Base-by-base conservation (phyloP, 2,329 filamentous ascomycete species). In the Endoconidiophora polonica region DNA sequence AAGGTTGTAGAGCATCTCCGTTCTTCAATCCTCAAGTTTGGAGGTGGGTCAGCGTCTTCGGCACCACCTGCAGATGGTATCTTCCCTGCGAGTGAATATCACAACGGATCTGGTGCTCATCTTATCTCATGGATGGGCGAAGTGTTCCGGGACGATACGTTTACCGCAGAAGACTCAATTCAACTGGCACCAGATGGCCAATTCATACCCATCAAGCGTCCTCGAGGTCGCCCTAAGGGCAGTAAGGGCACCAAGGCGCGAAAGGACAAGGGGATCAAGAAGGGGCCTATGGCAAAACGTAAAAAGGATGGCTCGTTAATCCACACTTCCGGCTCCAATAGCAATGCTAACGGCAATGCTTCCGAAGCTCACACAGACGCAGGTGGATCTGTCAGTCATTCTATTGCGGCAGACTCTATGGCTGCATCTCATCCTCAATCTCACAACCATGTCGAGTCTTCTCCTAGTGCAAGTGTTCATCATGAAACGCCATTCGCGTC, bases 121-220 rank as follows among this genome's bases (percentile, higher is more conserved):
- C 75, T 81, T 52, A 67, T 81, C 26, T 71, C 73, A 18, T 81
- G 77, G 76, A 62, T 80, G 42, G 66, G 74, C 10, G 77, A 81
- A 57, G 77, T 81, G 49, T 81, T 81, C 54, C 76, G 59, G 44
- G 54, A 18, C 29, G 52, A 50, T 26, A 45, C 23, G 59, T 52
- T 24, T 36, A 41, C 39, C 7, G 46, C 52, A 22, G 42, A 23
- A 3, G 46, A 48, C n/a, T 39, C 24, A n/a, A 40, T 48, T 22
- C 44, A 43, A 16, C 16, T 49, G 44, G 49, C 29, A 14, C 14
- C 37, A 26, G 45, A 39, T 40, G 38, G 38, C 24, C 37, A 16
- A 10, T 24, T 38, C 2, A n/a, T 48, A 10, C 51, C 45, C 55
- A 39, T 56, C 46, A 69, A 66, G 56, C 62, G 68, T 23, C 64